A percentile compares a stretch with the other conserved stretches of the same genome.
Conservation (phyloP, 371 early-diverging fungal genomes). For the Mortierella sp. region DNA sequence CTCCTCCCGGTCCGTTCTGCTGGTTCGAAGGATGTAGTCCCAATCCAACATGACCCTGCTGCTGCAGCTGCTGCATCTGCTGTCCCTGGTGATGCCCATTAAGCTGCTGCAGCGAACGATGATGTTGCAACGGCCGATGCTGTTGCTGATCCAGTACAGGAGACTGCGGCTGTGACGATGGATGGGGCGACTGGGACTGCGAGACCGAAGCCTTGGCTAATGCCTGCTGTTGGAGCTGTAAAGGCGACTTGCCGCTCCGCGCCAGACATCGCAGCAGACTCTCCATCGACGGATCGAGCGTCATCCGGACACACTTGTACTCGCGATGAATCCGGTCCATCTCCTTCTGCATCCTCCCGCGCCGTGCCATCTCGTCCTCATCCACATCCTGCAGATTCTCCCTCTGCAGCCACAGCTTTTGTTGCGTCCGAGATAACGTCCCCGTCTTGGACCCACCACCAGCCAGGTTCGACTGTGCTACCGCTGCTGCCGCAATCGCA, state of each 20-base stretch:
- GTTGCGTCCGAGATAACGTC: slow-evolving; percentile 48
- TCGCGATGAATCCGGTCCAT: slow-evolving; percentile 53
- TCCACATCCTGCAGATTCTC: slow-evolving; percentile 52
- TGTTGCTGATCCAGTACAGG: slow-evolving; percentile 10
- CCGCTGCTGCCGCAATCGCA: slow-evolving; percentile 53
- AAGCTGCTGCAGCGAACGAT: slow-evolving; percentile 37
- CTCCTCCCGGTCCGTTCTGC: slow-evolving; percentile 12
- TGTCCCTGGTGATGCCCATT: slow-evolving; percentile 31
- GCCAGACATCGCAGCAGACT: slow-evolving; percentile 42
- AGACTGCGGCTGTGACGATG: background rate
- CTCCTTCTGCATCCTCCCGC: slow-evolving; percentile 44
- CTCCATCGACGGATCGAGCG: slow-evolving; percentile 42
- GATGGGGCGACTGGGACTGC: slow-evolving; percentile 14
- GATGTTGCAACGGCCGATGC: slow-evolving; percentile 17
- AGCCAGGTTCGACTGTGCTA: slow-evolving; percentile 41
- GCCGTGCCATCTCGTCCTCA: slow-evolving; percentile 53
- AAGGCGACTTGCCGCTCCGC: slow-evolving; percentile 33
- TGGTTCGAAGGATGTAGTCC: slow-evolving; percentile 10
- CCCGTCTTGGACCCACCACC: slow-evolving; percentile 38
- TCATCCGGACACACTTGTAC: slow-evolving; percentile 51
- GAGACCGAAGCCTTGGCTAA: slow-evolving; percentile 6
- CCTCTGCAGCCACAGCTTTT: slow-evolving; percentile 53
- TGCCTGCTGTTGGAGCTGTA: slow-evolving; percentile 43
- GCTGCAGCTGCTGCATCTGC: slow-evolving; percentile 25
- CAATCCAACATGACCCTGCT: slow-evolving; percentile 24